These are phyloP conservation scores for Cryptococcus sp. DNA, from an alignment of 1,284 basidiomycete species.

Conservation along the genomic window DNA sequence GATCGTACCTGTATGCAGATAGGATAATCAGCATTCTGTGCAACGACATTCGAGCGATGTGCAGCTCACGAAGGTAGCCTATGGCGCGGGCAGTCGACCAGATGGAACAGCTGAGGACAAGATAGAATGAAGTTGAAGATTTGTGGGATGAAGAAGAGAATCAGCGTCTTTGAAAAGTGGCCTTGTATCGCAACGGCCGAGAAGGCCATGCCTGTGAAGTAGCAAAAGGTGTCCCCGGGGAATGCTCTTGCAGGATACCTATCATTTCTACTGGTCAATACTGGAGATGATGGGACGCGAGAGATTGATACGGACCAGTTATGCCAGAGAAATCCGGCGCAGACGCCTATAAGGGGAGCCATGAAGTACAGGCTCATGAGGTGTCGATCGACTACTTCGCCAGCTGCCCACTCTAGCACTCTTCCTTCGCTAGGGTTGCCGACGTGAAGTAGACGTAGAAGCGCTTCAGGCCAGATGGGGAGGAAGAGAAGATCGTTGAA, in stretches of 20 bases:
- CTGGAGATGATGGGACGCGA: slow-evolving; percentile 20
- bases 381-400: slow-evolving; percentile 85
- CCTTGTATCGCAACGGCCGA: slow-evolving; percentile 93
- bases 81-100: slow-evolving; percentile 92
- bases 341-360: slow-evolving; percentile 88
- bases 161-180: slow-evolving; percentile 94
- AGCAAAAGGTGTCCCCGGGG: slow-evolving; percentile 97
- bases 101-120: slow-evolving; percentile 89
- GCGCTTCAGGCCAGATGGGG: slow-evolving; percentile 63
- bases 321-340: slow-evolving; percentile 83
- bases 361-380: slow-evolving; percentile 95
- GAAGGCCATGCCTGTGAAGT: slow-evolving; percentile 96
- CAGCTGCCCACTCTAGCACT: slow-evolving; percentile 51
- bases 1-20: slow-evolving; percentile 63
- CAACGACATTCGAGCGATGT: background rate
- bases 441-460: slow-evolving; percentile 74
- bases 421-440: slow-evolving; percentile 54
- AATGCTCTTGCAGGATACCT: slow-evolving; percentile 96
- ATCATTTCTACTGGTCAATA: slow-evolving; percentile 1
- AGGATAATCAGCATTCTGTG: background rate
- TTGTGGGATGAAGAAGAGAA: slow-evolving; percentile 96
- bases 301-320: slow-evolving; percentile 70
- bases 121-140: slow-evolving; percentile 96
- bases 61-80: slow-evolving; percentile 75
- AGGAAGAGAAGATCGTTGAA: slow-evolving; percentile 91